Percentiles rank a stretch among this genome's conserved stretches.
Conservation (phyloP, 179 eudicot species). For the Patellifolia procumbens region DNA sequence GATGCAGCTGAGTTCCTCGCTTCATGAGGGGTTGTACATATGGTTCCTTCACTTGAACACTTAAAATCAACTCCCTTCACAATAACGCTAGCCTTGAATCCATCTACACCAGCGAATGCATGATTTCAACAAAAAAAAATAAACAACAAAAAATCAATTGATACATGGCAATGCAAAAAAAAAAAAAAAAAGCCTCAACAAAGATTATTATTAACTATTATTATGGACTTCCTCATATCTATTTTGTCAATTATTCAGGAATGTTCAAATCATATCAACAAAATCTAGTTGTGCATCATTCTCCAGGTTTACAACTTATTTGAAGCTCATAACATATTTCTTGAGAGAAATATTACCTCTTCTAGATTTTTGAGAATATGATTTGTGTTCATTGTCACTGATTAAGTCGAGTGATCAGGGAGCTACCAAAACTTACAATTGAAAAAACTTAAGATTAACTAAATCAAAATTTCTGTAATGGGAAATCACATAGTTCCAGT, state of each 20-base stretch:
- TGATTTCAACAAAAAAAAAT: slow-evolving; percentile 6
- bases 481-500: background rate
- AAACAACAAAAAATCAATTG: background rate
- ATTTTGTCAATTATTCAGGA: too few species aligned
- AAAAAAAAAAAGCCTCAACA: background rate
- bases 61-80: slow-evolving; percentile 53
- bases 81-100: slow-evolving; percentile 41
- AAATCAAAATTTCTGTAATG: background rate
- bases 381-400: background rate
- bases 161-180: background rate
- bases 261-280: background rate
- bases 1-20: slow-evolving; percentile 71
- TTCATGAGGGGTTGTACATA: slow-evolving; percentile 33
- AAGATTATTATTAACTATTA: background rate
- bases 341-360: background rate
- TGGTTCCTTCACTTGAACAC: slow-evolving; percentile 36
- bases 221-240: background rate
- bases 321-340: background rate
- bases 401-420: background rate
- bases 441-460: background rate
- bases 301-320: background rate
- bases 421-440: background rate
- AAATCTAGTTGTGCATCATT: background rate
- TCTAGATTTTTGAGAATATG: background rate
- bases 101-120: slow-evolving; percentile 38